Evolutionary conservation across 2,329 filamentous ascomycete genomes (phyloP), one percentile per base, ranked within the genome.

Genomic region (Pseudocercospora pini-densiflorae): DNA sequence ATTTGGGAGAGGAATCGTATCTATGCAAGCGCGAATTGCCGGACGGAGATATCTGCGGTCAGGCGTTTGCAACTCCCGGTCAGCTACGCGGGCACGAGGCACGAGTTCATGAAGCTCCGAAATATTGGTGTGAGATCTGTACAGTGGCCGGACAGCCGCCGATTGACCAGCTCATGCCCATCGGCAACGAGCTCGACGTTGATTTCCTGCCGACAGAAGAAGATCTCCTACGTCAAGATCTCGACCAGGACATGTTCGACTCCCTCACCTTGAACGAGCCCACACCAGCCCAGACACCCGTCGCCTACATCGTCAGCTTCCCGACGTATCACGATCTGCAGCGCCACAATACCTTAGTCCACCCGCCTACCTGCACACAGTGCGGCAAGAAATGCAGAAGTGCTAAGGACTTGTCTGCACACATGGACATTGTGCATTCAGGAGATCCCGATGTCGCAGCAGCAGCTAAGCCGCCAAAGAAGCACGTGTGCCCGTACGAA

Each of bases 111-210:
- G 65, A 68, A 87, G 87, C 12, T 86, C 89, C 60, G 84, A 87
- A 45, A 63, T 93, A 91, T 79, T 92, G 89, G 81, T 97, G 94
- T 75, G 86, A 89, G 40, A 88, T 93, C 69, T 98, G 94, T 74
- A 78, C 80, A 54, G 77, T 79, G 14, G 59, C 70, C 59, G 62
- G 58, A 29, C 60, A 65, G 14, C 53, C 59, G 16, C 23, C 23
- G 23, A 31, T 58, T 2, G 59, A 67, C 19, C 62, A 69, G n/a
- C 45, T 45, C 5, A 40, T 61, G 2, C 33, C 64, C 4, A 59
- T 66, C 24, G 27, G 47, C 9, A 71, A 72, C 23, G 70, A 68
- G n/a, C 64, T 72, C 14, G 70, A 72, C 43, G 57, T 60, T 7
- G 70, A 66, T 12, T 72, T 72, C 33, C 64, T 72, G 36, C 70